Percentiles rank a stretch among this genome's conserved stretches.
These are phyloP conservation scores for Orbilia ellipsospora DNA, from an alignment of 2,329 filamentous ascomycete genomes.

Conservation along the genomic window DNA sequence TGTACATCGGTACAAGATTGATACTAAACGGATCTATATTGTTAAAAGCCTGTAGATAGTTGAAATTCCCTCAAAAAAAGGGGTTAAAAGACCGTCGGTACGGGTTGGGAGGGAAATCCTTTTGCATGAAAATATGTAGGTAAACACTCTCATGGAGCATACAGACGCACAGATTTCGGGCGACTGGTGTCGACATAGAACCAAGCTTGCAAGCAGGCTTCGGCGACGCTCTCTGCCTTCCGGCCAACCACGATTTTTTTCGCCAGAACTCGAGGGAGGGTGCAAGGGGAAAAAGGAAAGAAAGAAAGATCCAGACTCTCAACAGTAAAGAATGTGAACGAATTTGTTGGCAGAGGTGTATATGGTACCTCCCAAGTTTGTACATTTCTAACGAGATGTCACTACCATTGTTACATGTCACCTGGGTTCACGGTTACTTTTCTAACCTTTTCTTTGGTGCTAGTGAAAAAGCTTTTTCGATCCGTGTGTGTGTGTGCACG, in stretches of 20 bases:
- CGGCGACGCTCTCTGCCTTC: too few relatives aligned
- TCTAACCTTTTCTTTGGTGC: neutral
- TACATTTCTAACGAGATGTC: slow-evolving; percentile 16
- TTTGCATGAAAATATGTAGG: neutral
- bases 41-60: neutral
- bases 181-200: too few relatives aligned
- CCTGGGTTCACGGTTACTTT: slow-evolving; percentile 33
- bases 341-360: slow-evolving; percentile 30
- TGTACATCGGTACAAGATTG: neutral
- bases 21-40: neutral
- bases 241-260: neutral
- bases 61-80: slow-evolving; percentile 15
- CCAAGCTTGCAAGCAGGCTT: neutral
- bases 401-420: slow-evolving; percentile 21
- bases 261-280: neutral
- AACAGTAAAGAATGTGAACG: neutral
- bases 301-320: slow-evolving; percentile 12
- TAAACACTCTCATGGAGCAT: neutral
- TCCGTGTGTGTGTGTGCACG: neutral
- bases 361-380: slow-evolving; percentile 10
- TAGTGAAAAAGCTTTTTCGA: neutral
- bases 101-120: neutral
- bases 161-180: neutral
- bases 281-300: neutral
- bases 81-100: neutral